These are phyloP conservation scores for Moricandia moricandioides DNA, from an alignment of 345 rosid species.

Conservation along the genomic window DNA sequence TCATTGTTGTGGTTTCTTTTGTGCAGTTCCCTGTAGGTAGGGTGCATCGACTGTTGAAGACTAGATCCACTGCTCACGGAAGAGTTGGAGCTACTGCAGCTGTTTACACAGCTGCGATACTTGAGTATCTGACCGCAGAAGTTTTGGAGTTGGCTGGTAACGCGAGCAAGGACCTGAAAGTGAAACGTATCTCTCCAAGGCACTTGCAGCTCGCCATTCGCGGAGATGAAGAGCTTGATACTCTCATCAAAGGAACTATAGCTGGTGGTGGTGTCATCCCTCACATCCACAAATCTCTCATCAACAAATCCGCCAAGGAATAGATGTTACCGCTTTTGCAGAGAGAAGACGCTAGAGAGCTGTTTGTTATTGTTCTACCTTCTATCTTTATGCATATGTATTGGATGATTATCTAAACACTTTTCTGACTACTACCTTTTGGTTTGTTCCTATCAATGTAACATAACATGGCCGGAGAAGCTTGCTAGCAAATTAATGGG, in stretches of 20 bases:
- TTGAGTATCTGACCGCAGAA: conserved; percentile 68
- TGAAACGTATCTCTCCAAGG: conserved; percentile 68
- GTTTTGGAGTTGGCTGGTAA: conserved; percentile 70
- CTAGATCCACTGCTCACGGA: conserved; percentile 61
- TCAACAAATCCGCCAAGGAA: conserved; percentile 68
- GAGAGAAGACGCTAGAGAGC: conserved; percentile 22
- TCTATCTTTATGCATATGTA: conserved; percentile 20
- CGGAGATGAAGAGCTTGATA: conserved; percentile 72
- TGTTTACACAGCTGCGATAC: conserved; percentile 61
- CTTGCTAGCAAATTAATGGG: too few species aligned
- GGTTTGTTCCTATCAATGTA: conserved; percentile 12
- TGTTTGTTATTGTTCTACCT: conserved; percentile 20
- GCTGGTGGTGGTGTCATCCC: conserved; percentile 80
- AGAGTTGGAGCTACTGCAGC: conserved; percentile 80
- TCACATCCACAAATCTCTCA: conserved; percentile 71
- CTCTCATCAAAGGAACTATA: conserved; percentile 67
- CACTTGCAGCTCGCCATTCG: conserved; percentile 71
- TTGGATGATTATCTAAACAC: conserved; percentile 15
- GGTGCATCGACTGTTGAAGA: conserved; percentile 63
- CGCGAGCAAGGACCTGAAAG: conserved; percentile 72
- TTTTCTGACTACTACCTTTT: conserved; percentile 24
- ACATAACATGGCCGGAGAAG: neutral
- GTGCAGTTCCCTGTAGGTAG: conserved; percentile 68
- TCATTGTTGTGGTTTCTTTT: neutral
- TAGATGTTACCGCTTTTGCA: conserved; percentile 17